Percentiles rank a stretch among this genome's conserved stretches.
These are phyloP conservation scores for Afroboletus lepidellus DNA, from an alignment of 1,284 basidiomycete species.

Conservation along the genomic window DNA sequence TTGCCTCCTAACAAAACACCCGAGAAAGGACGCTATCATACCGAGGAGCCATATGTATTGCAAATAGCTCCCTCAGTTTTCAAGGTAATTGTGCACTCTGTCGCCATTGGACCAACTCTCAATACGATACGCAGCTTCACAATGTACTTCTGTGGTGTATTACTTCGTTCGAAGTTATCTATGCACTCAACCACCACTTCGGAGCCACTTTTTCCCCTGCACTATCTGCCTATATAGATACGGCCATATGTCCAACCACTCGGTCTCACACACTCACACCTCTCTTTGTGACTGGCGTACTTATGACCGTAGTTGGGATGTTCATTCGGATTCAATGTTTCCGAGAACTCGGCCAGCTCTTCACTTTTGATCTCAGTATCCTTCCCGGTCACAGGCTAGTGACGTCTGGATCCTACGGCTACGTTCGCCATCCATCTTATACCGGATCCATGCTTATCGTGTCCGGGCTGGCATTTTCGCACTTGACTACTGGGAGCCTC, in stretches of 20 bases:
- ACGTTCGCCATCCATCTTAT: conserved; percentile 57
- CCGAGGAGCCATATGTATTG: conserved; percentile 49
- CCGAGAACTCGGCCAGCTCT: conserved; percentile 47
- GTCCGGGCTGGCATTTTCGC: conserved; percentile 50
- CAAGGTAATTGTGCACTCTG: conserved; percentile 37
- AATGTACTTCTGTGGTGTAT: conserved; percentile 50
- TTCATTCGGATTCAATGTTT: conserved; percentile 40
- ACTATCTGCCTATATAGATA: conserved; percentile 27
- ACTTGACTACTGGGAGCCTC: conserved; percentile 55
- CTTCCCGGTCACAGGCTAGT: conserved; percentile 55
- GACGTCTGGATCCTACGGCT: conserved; percentile 51
- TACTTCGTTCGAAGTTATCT: conserved; percentile 48
- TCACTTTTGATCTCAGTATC: conserved; percentile 63
- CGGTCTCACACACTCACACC: conserved; percentile 41
- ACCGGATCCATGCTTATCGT: conserved; percentile 50
- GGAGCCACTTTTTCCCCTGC: conserved; percentile 31
- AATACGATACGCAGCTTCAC: conserved; percentile 43
- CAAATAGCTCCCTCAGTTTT: conserved; percentile 59
- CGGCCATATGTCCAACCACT: conserved; percentile 35
- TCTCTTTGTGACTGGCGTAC: conserved; percentile 49
- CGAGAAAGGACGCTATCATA: conserved; percentile 52
- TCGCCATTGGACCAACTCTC: neutral
- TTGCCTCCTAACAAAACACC: conserved; percentile 60
- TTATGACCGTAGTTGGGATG: conserved; percentile 47
- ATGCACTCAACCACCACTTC: conserved; percentile 39